These are phyloP conservation scores for Exophiala spinifera DNA, from an alignment of 2,329 filamentous ascomycete species.

Conservation along the genomic window DNA sequence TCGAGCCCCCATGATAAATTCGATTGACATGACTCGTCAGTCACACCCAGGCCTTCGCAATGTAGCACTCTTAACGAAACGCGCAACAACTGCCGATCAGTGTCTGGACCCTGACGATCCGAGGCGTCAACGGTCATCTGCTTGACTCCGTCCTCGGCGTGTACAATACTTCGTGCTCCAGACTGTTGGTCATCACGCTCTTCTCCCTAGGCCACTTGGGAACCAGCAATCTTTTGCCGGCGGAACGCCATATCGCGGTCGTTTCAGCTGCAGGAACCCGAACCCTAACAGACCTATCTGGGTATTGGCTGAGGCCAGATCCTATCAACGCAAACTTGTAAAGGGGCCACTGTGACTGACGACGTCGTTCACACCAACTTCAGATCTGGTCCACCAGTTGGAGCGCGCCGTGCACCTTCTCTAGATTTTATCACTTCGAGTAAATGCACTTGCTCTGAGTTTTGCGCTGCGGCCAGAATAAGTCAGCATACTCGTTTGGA, in stretches of 20 bases:
- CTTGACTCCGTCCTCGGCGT: not conserved
- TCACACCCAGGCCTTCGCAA: no score
- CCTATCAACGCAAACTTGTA: slow-evolving; percentile 9
- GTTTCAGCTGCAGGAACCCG: slow-evolving; percentile 24
- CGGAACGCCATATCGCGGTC: not conserved
- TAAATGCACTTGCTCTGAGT: not conserved
- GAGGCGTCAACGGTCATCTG: slow-evolving; percentile 1
- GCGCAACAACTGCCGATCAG: slow-evolving; percentile 12
- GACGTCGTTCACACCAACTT: slow-evolving; percentile 14
- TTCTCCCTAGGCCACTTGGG: not conserved
- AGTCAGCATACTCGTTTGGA: not conserved
- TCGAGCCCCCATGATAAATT: no score
- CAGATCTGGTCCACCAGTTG: not conserved
- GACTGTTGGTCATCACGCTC: slow-evolving; percentile 9
- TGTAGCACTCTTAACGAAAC: not conserved
- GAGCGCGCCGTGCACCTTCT: not conserved
- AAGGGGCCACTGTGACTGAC: slow-evolving; percentile 1
- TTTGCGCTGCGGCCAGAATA: slow-evolving; percentile 6
- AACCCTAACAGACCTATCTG: slow-evolving; percentile 11
- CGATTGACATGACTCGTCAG: no score
- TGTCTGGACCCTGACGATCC: slow-evolving; percentile 17
- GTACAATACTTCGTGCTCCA: slow-evolving; percentile 6
- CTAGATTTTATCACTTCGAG: not conserved
- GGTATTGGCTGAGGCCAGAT: slow-evolving; percentile 12
- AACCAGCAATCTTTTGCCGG: not conserved